Percentiles rank a stretch among this genome's conserved stretches.
Evolutionary conservation across 495 filamentous ascomycete species (phyloP).

Genomic region (Neurospora sp.): DNA sequence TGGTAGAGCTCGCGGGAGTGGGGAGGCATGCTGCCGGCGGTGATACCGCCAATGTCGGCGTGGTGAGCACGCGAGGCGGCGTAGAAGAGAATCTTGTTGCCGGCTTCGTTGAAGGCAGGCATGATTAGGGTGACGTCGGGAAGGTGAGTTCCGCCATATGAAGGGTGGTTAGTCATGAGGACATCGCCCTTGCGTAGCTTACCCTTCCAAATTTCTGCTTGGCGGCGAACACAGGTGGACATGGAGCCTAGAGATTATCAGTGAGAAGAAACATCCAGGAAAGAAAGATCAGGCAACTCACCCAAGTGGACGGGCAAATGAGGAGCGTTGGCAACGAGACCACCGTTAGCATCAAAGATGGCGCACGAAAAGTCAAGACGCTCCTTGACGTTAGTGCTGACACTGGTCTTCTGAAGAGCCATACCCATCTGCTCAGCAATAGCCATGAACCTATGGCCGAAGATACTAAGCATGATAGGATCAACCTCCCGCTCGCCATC

Average conservation of each 20-base stretch:
- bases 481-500: slow-evolving; percentile 49
- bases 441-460: slow-evolving; percentile 96
- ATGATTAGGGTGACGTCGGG: slow-evolving; percentile 94
- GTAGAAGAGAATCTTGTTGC: slow-evolving; percentile 88
- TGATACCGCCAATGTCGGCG: slow-evolving; percentile 92
- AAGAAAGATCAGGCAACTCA: slow-evolving; percentile 5
- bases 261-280: no score
- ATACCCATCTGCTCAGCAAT: slow-evolving; percentile 98
- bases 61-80: slow-evolving; percentile 93
- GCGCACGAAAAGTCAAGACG: slow-evolving; percentile 94
- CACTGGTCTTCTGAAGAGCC: slow-evolving; percentile 91
- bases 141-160: slow-evolving; percentile 71
- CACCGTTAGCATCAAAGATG: slow-evolving; percentile 83
- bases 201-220: slow-evolving; percentile 87
- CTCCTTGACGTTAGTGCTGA: slow-evolving; percentile 97
- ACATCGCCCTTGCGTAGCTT: slow-evolving; percentile 88
- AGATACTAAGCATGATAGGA: slow-evolving; percentile 91
- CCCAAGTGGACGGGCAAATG: slow-evolving; percentile 89
- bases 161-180: slow-evolving; percentile 90
- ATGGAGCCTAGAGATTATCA: slow-evolving; percentile 38
- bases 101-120: slow-evolving; percentile 68
- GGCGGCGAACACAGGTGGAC: slow-evolving; percentile 89
- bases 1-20: slow-evolving; percentile 88
- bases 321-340: slow-evolving; percentile 87
- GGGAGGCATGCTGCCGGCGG: slow-evolving; percentile 94